phyloP scores from a whole-genome alignment of 176 grass and related monocot genomes.

The Leersia perrieri region DNA sequence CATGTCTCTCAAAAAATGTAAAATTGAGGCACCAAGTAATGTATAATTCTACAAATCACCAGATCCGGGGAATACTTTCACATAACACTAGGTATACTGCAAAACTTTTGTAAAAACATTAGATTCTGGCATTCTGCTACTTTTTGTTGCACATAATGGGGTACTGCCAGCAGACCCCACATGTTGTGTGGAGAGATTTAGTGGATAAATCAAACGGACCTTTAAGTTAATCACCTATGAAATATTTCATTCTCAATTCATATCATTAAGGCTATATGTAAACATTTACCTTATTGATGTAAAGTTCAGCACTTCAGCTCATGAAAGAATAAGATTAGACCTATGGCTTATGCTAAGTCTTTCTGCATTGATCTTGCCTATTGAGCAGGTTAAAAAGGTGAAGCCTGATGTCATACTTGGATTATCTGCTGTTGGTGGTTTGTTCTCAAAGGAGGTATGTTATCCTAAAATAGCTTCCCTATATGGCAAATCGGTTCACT shows the following conservation, averaged over 20 bases:
- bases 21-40: not conserved
- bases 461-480: constrained; percentile 11
- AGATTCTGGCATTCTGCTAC: not conserved
- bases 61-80: not conserved
- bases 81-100: not conserved
- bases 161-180: not conserved
- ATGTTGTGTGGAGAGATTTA: not conserved
- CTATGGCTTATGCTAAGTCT: not conserved
- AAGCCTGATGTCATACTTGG: constrained; percentile 98
- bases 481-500: constrained; percentile 1
- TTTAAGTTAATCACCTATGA: not conserved
- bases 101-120: not conserved
- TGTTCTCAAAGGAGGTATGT: constrained; percentile 87
- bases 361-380: constrained; percentile 14
- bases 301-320: constrained; percentile 21
- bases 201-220: not conserved
- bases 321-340: constrained; percentile 9
- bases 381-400: constrained; percentile 86
- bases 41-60: not conserved
- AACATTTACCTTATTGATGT: constrained; percentile 22
- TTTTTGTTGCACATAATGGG: not conserved
- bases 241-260: constrained; percentile 12
- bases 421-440: constrained; percentile 97
- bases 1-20: constrained; percentile 8
- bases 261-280: constrained; percentile 8